Evolutionary conservation across 176 grass and related monocot genomes (phyloP), one percentile per base, ranked within the genome.

Genomic region (Paspalum vaginatum): DNA sequence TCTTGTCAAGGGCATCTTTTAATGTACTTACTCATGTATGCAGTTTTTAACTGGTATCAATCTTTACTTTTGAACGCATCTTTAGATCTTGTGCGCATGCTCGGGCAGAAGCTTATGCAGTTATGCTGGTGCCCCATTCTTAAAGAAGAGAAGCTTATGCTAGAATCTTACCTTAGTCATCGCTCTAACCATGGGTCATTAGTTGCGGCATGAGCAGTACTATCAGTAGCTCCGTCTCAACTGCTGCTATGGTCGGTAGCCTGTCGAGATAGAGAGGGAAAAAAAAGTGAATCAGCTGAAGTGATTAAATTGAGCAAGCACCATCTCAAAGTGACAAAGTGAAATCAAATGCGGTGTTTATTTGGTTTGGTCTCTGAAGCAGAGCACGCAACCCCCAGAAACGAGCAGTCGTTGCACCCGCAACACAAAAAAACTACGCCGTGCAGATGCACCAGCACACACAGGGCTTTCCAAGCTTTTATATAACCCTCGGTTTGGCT

Each of bases 321-420:
- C 70, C 68, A 58, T 24, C 18, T 27, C 16, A 12, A 67, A 37
- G 45, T 27, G 68, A 70, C 15, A 8, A 61, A 11, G 1, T 11
- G 5, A 14, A 27, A 27, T 9, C 25, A 27, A 2, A 49, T 8
- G 52, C 17, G 20, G 49, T 55, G 68, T 63, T 22, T 37, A 79
- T 79, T n/a, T 27, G 25, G 20, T 65, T 85, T 1, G 81, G 87
- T 65, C 5, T 40, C 11, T 6, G 37, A 66, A 69, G 39, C 69
- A 55, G 68, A 62, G 60, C 76, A 84, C 70, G 75, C n/a, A 65
- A 79, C 63, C 32, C 11, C 2, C 2, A n/a, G 52, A 89, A 77
- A 85, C 32, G 0, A 64, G 56, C 82, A 32, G 82, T 16, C 5
- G 87, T 81, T 89, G 39, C 56, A 85, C 82, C 86, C 48, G 74